Evolutionary conservation across 176 grass and related monocot species (phyloP), one percentile per base, ranked within the genome.

Genomic region (Oryza glaberrima): DNA sequence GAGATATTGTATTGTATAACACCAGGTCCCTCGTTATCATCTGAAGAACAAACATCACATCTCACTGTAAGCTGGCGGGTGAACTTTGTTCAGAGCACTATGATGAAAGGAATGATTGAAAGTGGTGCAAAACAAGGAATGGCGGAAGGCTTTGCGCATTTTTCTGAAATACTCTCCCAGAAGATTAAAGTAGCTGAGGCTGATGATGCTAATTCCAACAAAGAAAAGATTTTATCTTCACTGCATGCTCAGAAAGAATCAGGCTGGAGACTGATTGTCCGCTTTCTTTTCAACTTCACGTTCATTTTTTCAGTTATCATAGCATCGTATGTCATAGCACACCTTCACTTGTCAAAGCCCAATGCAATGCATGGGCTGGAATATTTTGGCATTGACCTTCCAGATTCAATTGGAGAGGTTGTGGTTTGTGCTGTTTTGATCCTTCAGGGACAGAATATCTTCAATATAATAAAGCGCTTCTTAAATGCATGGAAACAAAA

Each of bases 321-420:
- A 63, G 83, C 88, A 35, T 28, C 89, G 47, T 98, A 95, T 82
- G 81, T 95, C 61, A 74, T 98, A 85, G 70, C 75, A 65, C 96
- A 98, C 82, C 90, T 98, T 78, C 80, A 93, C 64, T 73, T 98
- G 79, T 92, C 93, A 77, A 95, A 85, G 20, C 79, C 93, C 3
- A 88, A 72, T 76, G 76, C 79, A 77, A 81, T 90, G 70, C 88
- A 95, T 70, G 96, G 96, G 40, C 87, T 98, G 49, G 96, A 98
- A 79, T 98, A 93, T 85, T 87, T 89, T 79, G 96, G 96, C 19
- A 84, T 98, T 70, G 96, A 98, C 48, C 88, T 98, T 79, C 96
- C 96, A 26, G 96, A 98, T 81, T 98, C 96, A 73, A 91, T 98
- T 77, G 96, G 93, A n/a, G 96, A 98, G 83, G 91, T 98, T 77